Evolutionary conservation across 1,284 basidiomycete genomes (phyloP).

Genomic region (Fereydounia khargensis): DNA sequence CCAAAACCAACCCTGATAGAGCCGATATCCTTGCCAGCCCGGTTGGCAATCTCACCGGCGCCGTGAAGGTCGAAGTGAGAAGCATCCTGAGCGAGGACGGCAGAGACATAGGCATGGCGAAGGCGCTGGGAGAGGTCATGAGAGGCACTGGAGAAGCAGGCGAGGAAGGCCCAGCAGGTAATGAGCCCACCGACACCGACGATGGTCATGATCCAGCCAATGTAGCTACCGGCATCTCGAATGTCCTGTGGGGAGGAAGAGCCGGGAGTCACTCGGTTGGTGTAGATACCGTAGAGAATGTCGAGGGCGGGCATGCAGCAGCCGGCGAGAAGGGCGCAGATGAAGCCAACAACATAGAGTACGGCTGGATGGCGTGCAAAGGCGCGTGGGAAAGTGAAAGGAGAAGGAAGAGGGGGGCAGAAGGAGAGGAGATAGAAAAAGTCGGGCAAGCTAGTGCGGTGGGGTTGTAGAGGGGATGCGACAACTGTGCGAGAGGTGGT

Average conservation of each 20-base stretch:
- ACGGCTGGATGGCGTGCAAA: conserved; percentile 41
- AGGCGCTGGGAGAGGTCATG: conserved; percentile 54
- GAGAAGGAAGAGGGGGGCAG: conserved; percentile 20
- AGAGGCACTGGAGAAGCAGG: conserved; percentile 53
- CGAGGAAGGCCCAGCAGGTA: conserved; percentile 50
- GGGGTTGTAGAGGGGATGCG: neutral
- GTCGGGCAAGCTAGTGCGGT: conserved; percentile 19
- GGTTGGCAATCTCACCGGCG: conserved; percentile 59
- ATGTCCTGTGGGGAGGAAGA: conserved; percentile 21
- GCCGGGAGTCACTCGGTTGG: conserved; percentile 34
- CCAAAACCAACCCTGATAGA: conserved; percentile 58
- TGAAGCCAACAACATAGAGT: conserved; percentile 39
- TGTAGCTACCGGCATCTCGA: conserved; percentile 25
- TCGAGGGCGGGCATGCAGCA: conserved; percentile 42
- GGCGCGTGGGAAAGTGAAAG: conserved; percentile 12
- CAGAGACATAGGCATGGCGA: conserved; percentile 58
- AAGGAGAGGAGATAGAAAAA: conserved; percentile 49
- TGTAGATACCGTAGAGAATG: conserved; percentile 51
- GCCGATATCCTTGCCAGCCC: conserved; percentile 58
- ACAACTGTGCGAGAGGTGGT: neutral
- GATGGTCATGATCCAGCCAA: conserved; percentile 56
- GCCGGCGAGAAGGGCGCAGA: conserved; percentile 37
- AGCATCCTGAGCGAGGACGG: conserved; percentile 59
- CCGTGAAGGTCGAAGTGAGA: conserved; percentile 59
- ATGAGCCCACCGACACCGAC: conserved; percentile 52